Evolutionary conservation across 2,329 filamentous ascomycete genomes (phyloP).

Genomic region (Fusarium pseudoanthophilum): DNA sequence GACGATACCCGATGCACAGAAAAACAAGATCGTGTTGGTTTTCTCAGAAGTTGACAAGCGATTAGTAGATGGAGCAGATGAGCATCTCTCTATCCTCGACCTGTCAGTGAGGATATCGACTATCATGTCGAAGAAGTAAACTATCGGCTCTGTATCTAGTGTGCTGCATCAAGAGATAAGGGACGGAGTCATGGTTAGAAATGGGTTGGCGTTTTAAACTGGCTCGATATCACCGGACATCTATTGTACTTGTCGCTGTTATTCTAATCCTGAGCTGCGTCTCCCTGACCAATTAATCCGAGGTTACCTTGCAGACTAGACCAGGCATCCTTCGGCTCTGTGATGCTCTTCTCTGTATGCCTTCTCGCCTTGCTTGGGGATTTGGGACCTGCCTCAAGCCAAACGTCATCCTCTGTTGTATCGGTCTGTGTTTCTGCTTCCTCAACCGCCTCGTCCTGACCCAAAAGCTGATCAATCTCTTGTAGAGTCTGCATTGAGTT

Average conservation of each 20-base stretch:
- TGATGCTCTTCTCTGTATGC: slow-evolving; percentile 42
- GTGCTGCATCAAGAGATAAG: slow-evolving; percentile 17
- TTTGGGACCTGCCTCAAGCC: slow-evolving; percentile 50
- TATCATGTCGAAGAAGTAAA: slow-evolving; percentile 66
- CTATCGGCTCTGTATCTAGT: background rate
- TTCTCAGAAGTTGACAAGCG: slow-evolving; percentile 97
- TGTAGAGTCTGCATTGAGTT: slow-evolving; percentile 60
- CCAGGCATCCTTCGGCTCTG: slow-evolving; percentile 57
- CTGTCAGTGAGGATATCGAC: slow-evolving; percentile 82
- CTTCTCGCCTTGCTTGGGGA: slow-evolving; percentile 39
- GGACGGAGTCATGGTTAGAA: slow-evolving; percentile 41
- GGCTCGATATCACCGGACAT: slow-evolving; percentile 33
- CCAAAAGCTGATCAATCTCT: slow-evolving; percentile 62
- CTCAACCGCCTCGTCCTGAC: slow-evolving; percentile 46
- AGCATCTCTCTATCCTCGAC: slow-evolving; percentile 92
- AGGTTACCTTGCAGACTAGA: slow-evolving; percentile 63
- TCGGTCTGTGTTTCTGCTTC: slow-evolving; percentile 37
- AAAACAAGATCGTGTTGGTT: slow-evolving; percentile 87
- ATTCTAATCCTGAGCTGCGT: slow-evolving; percentile 34
- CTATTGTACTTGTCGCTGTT: slow-evolving; percentile 22
- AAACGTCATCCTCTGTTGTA: slow-evolving; percentile 46
- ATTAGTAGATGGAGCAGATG: slow-evolving; percentile 92
- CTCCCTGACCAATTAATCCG: slow-evolving; percentile 59
- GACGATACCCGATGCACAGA: slow-evolving; percentile 82
- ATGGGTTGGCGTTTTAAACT: slow-evolving; percentile 41